Evolutionary conservation across 2,329 filamentous ascomycete genomes (phyloP).

Genomic region (Colletotrichum graminicola): DNA sequence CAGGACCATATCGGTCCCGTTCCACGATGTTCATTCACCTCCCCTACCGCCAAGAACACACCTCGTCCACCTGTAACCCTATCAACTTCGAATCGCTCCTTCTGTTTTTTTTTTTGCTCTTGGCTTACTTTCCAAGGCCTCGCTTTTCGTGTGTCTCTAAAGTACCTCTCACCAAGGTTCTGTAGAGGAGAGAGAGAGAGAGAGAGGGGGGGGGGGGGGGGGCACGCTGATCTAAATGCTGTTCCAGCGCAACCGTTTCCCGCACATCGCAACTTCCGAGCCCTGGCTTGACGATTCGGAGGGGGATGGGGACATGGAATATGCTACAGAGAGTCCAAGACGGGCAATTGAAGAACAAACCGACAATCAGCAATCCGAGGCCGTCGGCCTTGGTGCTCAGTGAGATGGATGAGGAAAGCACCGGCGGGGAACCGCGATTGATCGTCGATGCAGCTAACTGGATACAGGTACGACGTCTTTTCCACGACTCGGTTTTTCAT

Average conservation of each 20-base stretch:
- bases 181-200: too few relatives aligned
- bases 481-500: too few relatives aligned
- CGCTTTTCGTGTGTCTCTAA: neutral
- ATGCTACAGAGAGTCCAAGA: neutral
- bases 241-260: neutral
- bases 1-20: neutral
- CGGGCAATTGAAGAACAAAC: too few relatives aligned
- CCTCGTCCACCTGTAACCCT: conserved; percentile 1
- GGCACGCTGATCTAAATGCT: neutral
- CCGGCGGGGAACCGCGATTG: conserved; percentile 12
- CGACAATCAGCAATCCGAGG: neutral
- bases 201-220: neutral
- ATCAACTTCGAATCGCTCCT: neutral
- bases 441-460: too few relatives aligned
- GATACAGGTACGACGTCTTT: too few relatives aligned
- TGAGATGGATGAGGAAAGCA: neutral
- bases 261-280: conserved; percentile 10
- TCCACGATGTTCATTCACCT: neutral
- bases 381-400: neutral
- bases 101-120: neutral
- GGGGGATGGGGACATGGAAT: neutral
- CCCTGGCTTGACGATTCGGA: too few relatives aligned
- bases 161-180: neutral
- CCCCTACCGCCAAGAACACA: neutral
- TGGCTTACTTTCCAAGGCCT: neutral